These are phyloP conservation scores for Nymphaea thermarum DNA, from an alignment of 164 flowering plant species.

Conservation along the genomic window DNA sequence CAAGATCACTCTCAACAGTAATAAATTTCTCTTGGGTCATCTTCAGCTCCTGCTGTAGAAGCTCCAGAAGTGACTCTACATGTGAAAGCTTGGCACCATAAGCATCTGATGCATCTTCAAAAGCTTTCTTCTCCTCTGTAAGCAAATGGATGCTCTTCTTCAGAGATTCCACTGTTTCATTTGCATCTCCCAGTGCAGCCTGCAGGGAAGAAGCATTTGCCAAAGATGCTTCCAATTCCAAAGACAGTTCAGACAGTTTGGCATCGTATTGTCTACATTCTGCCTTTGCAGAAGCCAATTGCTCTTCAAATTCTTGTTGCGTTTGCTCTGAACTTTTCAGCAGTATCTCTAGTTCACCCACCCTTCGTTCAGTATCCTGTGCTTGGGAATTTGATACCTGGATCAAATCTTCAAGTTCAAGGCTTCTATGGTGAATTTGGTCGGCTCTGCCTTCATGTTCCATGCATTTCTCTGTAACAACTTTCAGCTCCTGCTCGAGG, in stretches of 20 bases:
- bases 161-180: slow-evolving; percentile 52
- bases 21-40: slow-evolving; percentile 37
- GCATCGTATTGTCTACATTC: slow-evolving; percentile 29
- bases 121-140: slow-evolving; percentile 30
- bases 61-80: slow-evolving; percentile 37
- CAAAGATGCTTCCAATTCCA: slow-evolving; percentile 47
- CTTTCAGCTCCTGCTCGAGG: slow-evolving; percentile 59
- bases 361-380: slow-evolving; percentile 51
- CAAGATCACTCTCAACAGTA: slow-evolving; percentile 41
- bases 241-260: slow-evolving; percentile 42
- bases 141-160: slow-evolving; percentile 26
- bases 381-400: slow-evolving; percentile 54
- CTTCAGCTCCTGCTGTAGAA: slow-evolving; percentile 41
- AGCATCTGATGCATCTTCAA: slow-evolving; percentile 34
- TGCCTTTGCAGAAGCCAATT: slow-evolving; percentile 37
- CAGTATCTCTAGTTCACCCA: slow-evolving; percentile 51
- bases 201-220: slow-evolving; percentile 48
- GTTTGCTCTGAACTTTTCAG: slow-evolving; percentile 58
- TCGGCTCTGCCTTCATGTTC: slow-evolving; percentile 63
- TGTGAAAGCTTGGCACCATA: slow-evolving; percentile 46
- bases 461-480: slow-evolving; percentile 27
- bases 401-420: slow-evolving; percentile 63
- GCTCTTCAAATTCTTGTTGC: slow-evolving; percentile 74
- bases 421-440: slow-evolving; percentile 45
- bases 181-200: slow-evolving; percentile 36